phyloP scores from a whole-genome alignment of 2,329 filamentous ascomycete genomes.

The Ramichloridium luteum region DNA sequence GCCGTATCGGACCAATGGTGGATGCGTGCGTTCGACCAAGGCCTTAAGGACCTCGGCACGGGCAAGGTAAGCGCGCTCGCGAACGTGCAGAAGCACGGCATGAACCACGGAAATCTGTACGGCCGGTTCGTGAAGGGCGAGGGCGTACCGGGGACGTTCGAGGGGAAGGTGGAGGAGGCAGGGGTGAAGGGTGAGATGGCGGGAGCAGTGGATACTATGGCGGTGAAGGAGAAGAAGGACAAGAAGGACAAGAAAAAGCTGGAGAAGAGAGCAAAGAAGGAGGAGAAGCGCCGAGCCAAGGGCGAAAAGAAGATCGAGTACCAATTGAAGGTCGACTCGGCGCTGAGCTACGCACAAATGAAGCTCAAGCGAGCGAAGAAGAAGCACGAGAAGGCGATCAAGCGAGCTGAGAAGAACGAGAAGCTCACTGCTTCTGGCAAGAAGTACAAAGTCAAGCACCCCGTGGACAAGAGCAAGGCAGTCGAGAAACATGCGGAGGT shows the following conservation, averaged over 20 bases:
- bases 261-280: slow-evolving; percentile 4
- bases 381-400: slow-evolving; percentile 3
- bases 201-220: slow-evolving; percentile 2
- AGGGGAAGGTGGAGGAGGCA: slow-evolving; percentile 6
- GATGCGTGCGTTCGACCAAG: slow-evolving; percentile 87
- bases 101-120: slow-evolving; percentile 52
- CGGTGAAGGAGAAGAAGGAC: slow-evolving; percentile 8
- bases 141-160: slow-evolving; percentile 58
- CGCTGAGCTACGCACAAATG: neutral
- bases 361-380: slow-evolving; percentile 4
- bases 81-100: slow-evolving; percentile 35
- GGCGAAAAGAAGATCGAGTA: slow-evolving; percentile 3
- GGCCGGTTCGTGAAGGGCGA: slow-evolving; percentile 76
- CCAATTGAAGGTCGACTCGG: neutral
- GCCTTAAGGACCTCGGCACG: slow-evolving; percentile 59
- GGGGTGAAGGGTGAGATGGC: slow-evolving; percentile 9
- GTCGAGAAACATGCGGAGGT: neutral
- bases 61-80: slow-evolving; percentile 47
- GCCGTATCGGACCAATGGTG: slow-evolving; percentile 79
- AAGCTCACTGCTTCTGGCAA: too few species aligned
- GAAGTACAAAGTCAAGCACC: too few species aligned
- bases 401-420: slow-evolving; percentile 8
- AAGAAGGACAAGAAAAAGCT: slow-evolving; percentile 8
- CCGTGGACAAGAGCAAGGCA: neutral
- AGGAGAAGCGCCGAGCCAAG: slow-evolving; percentile 1